Base-by-base conservation (phyloP, 768 basidiomycete species). In the Pleurotus eryngii region DNA sequence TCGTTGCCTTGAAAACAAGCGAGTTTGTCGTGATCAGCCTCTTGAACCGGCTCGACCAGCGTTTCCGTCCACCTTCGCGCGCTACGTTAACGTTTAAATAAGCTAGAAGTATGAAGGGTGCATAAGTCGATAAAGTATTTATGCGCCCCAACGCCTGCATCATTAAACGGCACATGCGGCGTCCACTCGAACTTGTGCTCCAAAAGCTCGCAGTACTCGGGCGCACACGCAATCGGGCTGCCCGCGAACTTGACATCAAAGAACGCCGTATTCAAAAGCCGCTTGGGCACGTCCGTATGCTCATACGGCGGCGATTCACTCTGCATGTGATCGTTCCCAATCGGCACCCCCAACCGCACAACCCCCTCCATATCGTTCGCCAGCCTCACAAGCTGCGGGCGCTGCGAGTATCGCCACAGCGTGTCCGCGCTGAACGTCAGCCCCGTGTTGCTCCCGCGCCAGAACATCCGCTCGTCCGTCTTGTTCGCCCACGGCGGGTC, bases 401-500 rank as follows among this genome's bases (percentile, higher is more conserved):
- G 70, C 54, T 86, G 85, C 20, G 74, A 64, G 42, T 74, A 59
- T 57, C 61, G 58, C 85, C 85, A 86, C 5, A 67, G 65, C 18
- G 75, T 70, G 0, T 56, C 42, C 3, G 67, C 62, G 24, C 68
- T 62, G 18, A 76, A 71, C 35, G 63, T 64, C 45, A 81, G 83
- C n/a, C 89, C 89, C 0, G 86, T 87, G 30, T 81, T 88, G 38
- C 78, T 82, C 0, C 89, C 89, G 48, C 88, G 74, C 89, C 89
- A 91, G 38, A 80, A 71, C 18, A 89, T 56, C 17, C 79, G 68
- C 40, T 84, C 80, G 64, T 86, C 78, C 0, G 67, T 56, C 69
- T 87, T 90, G 43, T 78, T 69, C 22, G 83, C 79, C 87, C 88
- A 91, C 0, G 72, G 73, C 9, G 82, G 76, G 64, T 86, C 81